Percentiles rank a stretch among this genome's conserved stretches.
phyloP scores from a whole-genome alignment of 2,329 filamentous ascomycete genomes.

The Sclerotiophoma versabilis region DNA sequence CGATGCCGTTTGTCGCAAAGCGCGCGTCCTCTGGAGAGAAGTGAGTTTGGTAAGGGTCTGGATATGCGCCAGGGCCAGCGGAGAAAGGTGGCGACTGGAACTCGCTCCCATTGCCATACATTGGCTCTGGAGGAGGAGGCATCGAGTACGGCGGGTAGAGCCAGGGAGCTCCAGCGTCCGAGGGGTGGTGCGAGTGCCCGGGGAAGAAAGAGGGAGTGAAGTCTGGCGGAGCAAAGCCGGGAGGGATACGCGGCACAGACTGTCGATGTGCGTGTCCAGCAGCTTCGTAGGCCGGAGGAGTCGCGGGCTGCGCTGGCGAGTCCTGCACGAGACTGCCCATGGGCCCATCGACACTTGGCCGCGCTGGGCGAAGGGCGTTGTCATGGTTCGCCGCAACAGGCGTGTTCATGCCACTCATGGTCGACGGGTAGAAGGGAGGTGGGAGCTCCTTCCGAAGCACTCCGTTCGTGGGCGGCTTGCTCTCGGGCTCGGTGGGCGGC shows the following conservation, averaged over 20 bases:
- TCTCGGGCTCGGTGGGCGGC: conserved; percentile 8
- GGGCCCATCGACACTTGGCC: conserved; percentile 43
- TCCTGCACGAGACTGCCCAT: conserved; percentile 51
- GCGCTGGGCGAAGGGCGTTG: conserved; percentile 28
- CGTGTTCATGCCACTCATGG: conserved; percentile 31
- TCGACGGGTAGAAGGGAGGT: conserved; percentile 46
- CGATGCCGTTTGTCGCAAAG: conserved; percentile 33
- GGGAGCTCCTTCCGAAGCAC: conserved; percentile 41
- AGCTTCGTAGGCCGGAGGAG: conserved; percentile 27
- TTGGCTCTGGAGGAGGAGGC: conserved; percentile 34
- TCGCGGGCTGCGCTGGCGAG: conserved; percentile 47
- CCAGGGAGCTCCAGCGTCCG: conserved; percentile 43
- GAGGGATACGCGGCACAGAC: conserved; percentile 37
- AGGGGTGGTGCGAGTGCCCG: conserved; percentile 45
- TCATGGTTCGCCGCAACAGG: conserved; percentile 30
- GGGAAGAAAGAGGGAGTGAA: conserved; percentile 42
- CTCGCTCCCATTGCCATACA: conserved; percentile 35
- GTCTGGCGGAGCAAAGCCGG: conserved; percentile 41
- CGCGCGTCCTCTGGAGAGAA: conserved; percentile 28
- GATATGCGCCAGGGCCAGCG: conserved; percentile 25
- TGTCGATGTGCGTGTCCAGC: conserved; percentile 29
- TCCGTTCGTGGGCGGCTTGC: conserved; percentile 30
- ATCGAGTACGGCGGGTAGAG: conserved; percentile 40
- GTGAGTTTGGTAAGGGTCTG: conserved; percentile 26
- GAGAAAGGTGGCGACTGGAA: conserved; percentile 30